phyloP scores from a whole-genome alignment of 148 eudicot species.

The Rhododendron ovatum region DNA sequence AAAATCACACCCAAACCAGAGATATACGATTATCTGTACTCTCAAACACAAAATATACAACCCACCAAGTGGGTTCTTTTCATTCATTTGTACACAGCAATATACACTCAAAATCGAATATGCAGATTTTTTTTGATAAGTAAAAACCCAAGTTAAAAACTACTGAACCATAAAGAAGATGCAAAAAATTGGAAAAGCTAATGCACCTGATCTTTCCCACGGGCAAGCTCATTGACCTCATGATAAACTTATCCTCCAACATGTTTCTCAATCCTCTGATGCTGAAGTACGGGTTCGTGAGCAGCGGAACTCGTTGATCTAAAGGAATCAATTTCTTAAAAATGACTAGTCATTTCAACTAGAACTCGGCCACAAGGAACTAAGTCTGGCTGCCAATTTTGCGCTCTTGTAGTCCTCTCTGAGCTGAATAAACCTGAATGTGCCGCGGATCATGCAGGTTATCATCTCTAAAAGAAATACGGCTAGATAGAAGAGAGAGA shows the following conservation, averaged over 20 bases:
- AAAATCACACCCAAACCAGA: not conserved
- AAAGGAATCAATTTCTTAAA: not conserved
- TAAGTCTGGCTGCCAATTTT: conserved; percentile 78
- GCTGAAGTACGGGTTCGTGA: not conserved
- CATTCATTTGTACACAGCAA: conserved; percentile 5
- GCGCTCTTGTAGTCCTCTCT: conserved; percentile 96
- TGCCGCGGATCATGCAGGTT: not conserved
- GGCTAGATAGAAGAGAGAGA: not conserved
- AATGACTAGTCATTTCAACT: conserved; percentile 20
- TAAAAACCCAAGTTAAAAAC: not conserved
- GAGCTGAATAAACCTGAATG: conserved; percentile 83
- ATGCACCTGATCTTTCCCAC: not conserved
- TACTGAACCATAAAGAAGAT: not conserved
- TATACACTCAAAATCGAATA: not conserved
- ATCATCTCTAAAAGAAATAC: not conserved
- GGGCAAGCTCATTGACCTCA: not conserved
- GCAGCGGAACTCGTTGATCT: not conserved
- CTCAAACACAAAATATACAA: not conserved
- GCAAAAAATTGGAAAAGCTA: not conserved
- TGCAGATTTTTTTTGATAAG: too few species aligned
- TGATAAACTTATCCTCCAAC: not conserved
- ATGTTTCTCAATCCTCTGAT: not conserved
- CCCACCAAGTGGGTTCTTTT: not conserved
- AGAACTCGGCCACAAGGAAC: conserved; percentile 74
- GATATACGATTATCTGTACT: not conserved